Evolutionary conservation across 345 rosid species (phyloP).

Genomic region (Citrus reticulata): DNA sequence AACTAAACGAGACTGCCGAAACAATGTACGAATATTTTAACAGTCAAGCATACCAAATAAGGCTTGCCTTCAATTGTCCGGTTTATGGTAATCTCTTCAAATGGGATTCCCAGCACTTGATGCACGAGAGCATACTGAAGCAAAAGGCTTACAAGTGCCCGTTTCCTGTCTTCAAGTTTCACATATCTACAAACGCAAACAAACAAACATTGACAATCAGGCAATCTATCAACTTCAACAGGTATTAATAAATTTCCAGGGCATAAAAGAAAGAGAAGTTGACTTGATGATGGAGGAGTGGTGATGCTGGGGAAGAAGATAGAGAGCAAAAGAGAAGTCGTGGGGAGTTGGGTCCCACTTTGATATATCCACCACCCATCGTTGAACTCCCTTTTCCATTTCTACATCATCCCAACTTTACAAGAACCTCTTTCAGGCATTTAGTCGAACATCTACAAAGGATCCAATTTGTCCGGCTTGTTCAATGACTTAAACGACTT

Average conservation of each 20-base stretch:
- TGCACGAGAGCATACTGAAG: constrained; percentile 52
- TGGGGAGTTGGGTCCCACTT: constrained; percentile 53
- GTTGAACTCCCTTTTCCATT: constrained; percentile 55
- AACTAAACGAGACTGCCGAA: neutral
- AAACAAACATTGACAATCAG: neutral
- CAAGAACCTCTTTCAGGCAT: neutral
- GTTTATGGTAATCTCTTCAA: constrained; percentile 35
- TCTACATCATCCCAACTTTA: neutral
- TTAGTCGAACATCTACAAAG: neutral
- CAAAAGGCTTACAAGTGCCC: constrained; percentile 58
- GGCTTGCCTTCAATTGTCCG: constrained; percentile 68
- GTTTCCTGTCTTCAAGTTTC: constrained; percentile 53
- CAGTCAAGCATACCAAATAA: constrained; percentile 40
- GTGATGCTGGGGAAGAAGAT: constrained; percentile 43
- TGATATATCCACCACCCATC: constrained; percentile 61
- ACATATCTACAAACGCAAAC: constrained; percentile 35
- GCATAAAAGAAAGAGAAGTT: neutral
- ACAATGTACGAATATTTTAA: neutral
- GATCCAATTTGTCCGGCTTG: neutral
- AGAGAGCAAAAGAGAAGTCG: constrained; percentile 42
- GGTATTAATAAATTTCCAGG: neutral
- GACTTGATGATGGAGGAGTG: constrained; percentile 55
- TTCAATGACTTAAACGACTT: neutral
- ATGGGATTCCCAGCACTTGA: constrained; percentile 43
- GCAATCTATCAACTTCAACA: neutral